Percentiles rank a stretch among this genome's conserved stretches.
Evolutionary conservation across 2,329 filamentous ascomycete species (phyloP).

Genomic region (Colletotrichum higginsianum): DNA sequence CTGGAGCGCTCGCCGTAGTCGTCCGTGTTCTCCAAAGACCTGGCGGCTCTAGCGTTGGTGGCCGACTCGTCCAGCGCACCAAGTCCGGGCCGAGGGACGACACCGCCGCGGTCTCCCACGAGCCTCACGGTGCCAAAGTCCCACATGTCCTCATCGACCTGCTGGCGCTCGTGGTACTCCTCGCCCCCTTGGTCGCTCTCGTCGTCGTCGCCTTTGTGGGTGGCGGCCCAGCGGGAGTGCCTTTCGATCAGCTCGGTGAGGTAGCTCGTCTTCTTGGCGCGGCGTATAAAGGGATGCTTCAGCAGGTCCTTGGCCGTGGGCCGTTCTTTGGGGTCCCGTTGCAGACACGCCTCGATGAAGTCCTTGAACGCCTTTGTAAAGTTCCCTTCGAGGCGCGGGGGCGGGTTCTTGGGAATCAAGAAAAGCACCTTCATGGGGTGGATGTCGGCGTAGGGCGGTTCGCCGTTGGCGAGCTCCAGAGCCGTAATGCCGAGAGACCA

Average conservation of each 20-base stretch:
- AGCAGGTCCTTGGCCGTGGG: constrained; percentile 90
- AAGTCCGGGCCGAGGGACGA: constrained; percentile 70
- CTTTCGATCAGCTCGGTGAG: constrained; percentile 96
- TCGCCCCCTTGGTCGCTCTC: constrained; percentile 75
- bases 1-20: constrained; percentile 68
- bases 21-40: constrained; percentile 63
- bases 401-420: constrained; percentile 93
- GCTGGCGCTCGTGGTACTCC: constrained; percentile 67
- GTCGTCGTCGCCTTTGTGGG: constrained; percentile 80
- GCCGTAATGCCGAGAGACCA: constrained; percentile 98
- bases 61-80: constrained; percentile 85
- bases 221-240: constrained; percentile 87
- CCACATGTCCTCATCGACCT: constrained; percentile 89
- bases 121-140: constrained; percentile 97
- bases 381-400: constrained; percentile 84
- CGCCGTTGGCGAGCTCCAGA: constrained; percentile 90
- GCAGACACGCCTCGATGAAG: constrained; percentile 86
- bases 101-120: constrained; percentile 75
- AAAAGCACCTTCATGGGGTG: constrained; percentile 99
- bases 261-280: constrained; percentile 96
- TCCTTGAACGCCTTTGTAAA: constrained; percentile 89
- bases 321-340: constrained; percentile 89
- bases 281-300: constrained; percentile 90
- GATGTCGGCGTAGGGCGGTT: constrained; percentile 95
- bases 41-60: constrained; percentile 79